Conservation (phyloP, 1,139 yeast species). For the Pneumocystis canis region DNA sequence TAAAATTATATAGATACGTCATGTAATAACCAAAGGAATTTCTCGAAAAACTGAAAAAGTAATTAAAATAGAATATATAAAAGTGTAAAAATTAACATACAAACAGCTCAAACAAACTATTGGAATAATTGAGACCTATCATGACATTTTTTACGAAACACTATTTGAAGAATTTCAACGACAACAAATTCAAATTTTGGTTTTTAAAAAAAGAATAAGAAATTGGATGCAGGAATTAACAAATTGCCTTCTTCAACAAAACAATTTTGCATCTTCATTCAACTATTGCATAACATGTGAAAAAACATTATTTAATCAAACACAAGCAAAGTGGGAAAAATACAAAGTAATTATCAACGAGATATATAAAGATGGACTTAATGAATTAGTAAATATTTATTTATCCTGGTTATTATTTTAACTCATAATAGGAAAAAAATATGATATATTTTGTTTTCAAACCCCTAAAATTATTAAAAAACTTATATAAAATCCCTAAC, state of each 20-base stretch:
- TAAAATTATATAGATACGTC: neutral
- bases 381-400: neutral
- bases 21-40: neutral
- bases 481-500: neutral
- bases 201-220: neutral
- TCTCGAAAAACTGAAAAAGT: slow-evolving; percentile 1
- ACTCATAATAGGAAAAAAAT: neutral
- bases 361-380: neutral
- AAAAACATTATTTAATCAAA: neutral
- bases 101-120: neutral
- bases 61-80: neutral
- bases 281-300: neutral
- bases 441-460: neutral
- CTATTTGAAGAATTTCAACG: neutral
- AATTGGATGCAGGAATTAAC: neutral
- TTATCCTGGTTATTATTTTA: neutral
- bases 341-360: neutral
- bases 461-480: neutral
- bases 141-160: neutral
- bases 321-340: neutral
- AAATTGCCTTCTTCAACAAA: neutral
- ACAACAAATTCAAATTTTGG: neutral
- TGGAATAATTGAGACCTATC: neutral
- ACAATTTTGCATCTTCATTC: neutral
- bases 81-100: neutral